Base-by-base conservation (phyloP, 306 rosid genomes). In the Glycine soja region DNA sequence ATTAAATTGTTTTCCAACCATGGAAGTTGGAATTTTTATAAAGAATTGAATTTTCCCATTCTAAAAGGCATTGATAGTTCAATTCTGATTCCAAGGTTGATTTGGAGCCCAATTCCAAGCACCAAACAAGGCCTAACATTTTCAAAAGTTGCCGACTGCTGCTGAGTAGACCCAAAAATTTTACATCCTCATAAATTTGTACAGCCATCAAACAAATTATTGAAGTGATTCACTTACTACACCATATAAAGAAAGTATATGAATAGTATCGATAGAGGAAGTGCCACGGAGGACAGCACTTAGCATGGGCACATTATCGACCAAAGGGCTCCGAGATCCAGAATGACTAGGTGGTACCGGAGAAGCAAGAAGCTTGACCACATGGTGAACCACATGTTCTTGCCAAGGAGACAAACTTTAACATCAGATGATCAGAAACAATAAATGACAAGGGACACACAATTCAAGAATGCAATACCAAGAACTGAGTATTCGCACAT, bases 191-290 rank as follows among this genome's bases (percentile, higher is more conserved):
- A 30, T 34, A 18, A 76, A 18, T 72, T 72, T 43, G 45, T 34
- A 80, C 56, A 48, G 18, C 42, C 56, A 48, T 48, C 47, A 52
- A 63, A 83, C 11, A 75, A 59, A 67, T 13, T 48, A 70, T 45
- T 67, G 6, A 80, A 46, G 58, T 32, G 75, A 71, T 56, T 74
- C 72, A 80, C 97, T 88, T 88, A 92, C 97, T 56, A 86, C 76
- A 46, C 97, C 97, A 77, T 90, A 92, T 88, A 92, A 87, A 61
- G 93, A 84, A 81, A 92, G 87, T 70, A 92, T 90, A 53, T 92
- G 97, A 78, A 90, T 89, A 45, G 86, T 84, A 75, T 92, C 97
- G 14, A 88, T 43, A 78, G 84, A 51, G 40, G 95, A 92, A 80
- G 87, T 84, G 72, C 88, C 92, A 18, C 77, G 88, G 72, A 92